Base-by-base conservation (phyloP, 75 land plant genomes). In the Larix kaempferi region DNA sequence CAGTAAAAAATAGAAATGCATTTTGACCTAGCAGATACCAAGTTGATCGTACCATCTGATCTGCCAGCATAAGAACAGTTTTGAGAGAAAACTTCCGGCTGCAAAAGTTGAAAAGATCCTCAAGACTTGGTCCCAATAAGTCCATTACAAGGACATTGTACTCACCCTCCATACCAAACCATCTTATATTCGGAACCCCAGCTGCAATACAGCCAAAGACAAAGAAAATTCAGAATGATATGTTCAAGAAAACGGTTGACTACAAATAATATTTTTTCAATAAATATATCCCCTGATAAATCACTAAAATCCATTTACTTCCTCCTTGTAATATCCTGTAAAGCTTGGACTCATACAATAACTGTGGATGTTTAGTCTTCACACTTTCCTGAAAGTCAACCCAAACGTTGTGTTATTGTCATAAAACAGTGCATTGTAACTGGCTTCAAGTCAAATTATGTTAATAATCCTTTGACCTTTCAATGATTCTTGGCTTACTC, bases 101-200 rank as follows among this genome's bases (percentile, higher is more conserved):
- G 65, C 96, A 93, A 65, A 93, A 93, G 72, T 84, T 91, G 74
- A 93, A 93, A 2, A 93, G 86, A 78, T 93, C 96, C 84, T 93
- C 96, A 71, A 93, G 90, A 74, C 96, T 93, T 58, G 96, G 96
- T 16, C 96, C 96, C 80, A 93, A 81, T 73, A 93, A 79, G 59
- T 93, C 96, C 89, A 93, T 86, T 52, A 93, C 96, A 27, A 93
- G 85, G 15, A 93, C 93, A 87, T 93, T 93, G 75, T 90, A 93
- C 74, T 93, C 95, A 33, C 92, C 95, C 56, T 93, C 95, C 19
- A 91, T 91, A 44, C 95, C 95, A 89, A 83, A 93, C 95, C 95
- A 93, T 87, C 93, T 88, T 16, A 91, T 86, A 76, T 93, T 87
- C 49, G 93, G 93, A 84, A 93, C 86, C 26, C 95, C 95, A 84